phyloP scores from a whole-genome alignment of 2,329 filamentous ascomycete genomes.

The Venturia effusa region DNA sequence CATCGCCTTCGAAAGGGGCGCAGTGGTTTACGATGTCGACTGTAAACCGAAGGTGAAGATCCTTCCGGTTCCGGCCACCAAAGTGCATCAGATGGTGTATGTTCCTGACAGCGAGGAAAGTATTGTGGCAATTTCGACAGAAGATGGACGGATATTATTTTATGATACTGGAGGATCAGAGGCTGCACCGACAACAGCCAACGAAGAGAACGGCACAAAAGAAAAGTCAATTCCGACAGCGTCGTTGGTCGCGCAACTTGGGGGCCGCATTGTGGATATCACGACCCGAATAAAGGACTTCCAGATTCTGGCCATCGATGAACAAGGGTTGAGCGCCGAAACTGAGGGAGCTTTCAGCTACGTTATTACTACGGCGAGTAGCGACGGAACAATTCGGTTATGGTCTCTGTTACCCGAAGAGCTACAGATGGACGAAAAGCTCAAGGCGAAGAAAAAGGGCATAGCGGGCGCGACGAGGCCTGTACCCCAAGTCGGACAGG shows the following conservation, averaged over 20 bases:
- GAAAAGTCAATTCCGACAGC: conserved; percentile 47
- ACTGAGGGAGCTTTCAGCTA: conserved; percentile 32
- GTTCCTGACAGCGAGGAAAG: conserved; percentile 38
- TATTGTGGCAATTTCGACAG: conserved; percentile 66
- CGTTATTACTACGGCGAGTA: conserved; percentile 64
- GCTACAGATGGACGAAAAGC: conserved; percentile 13
- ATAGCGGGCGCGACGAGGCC: conserved; percentile 9
- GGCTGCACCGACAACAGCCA: conserved; percentile 27
- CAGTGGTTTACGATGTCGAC: conserved; percentile 79
- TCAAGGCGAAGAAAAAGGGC: conserved; percentile 9
- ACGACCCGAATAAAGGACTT: conserved; percentile 81
- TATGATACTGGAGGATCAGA: conserved; percentile 51
- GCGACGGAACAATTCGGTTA: conserved; percentile 73
- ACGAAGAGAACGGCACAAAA: conserved; percentile 27
- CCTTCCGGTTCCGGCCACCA: conserved; percentile 56
- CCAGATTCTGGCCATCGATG: conserved; percentile 41
- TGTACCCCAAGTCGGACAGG: conserved; percentile 45
- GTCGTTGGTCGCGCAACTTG: conserved; percentile 59
- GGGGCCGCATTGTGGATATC: conserved; percentile 59
- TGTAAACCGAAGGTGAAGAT: conserved; percentile 69
- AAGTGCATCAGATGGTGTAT: conserved; percentile 76
- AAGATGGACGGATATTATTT: conserved; percentile 80
- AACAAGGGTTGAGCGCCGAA: conserved; percentile 20
- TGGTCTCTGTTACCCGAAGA: conserved; percentile 48
- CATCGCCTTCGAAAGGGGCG: conserved; percentile 78